A percentile compares a stretch with the other conserved stretches of the same genome.
Evolutionary conservation across 2,329 filamentous ascomycete species (phyloP).

Genomic region (Hyphodiscus sp.): DNA sequence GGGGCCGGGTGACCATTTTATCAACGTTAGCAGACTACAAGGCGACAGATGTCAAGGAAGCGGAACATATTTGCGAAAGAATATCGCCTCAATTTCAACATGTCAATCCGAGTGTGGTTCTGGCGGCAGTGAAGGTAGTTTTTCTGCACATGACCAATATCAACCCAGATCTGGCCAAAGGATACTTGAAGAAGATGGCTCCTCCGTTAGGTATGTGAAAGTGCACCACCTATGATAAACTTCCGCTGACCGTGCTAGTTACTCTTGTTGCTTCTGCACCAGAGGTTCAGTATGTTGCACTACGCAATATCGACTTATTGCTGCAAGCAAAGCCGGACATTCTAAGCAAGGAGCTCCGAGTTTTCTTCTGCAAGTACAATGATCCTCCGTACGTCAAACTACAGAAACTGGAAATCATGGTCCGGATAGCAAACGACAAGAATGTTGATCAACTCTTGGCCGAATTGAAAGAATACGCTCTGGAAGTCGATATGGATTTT

Average conservation of each 20-base stretch:
- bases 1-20: conserved; percentile 91
- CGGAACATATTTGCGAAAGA: conserved; percentile 95
- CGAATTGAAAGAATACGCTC: conserved; percentile 92
- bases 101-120: conserved; percentile 91
- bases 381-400: conserved; percentile 97
- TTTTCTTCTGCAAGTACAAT: conserved; percentile 99
- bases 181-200: conserved; percentile 97
- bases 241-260: conserved; percentile 45
- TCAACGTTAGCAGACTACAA: conserved; percentile 85
- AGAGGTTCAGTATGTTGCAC: conserved; percentile 95
- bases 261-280: conserved; percentile 92
- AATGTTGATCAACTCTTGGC: conserved; percentile 93
- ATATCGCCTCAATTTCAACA: conserved; percentile 97
- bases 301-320: conserved; percentile 92
- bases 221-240: neutral
- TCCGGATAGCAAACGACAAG: conserved; percentile 93
- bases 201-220: conserved; percentile 71
- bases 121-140: conserved; percentile 96
- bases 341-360: conserved; percentile 90
- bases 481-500: conserved; percentile 99
- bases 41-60: conserved; percentile 83
- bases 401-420: conserved; percentile 98
- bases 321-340: conserved; percentile 96
- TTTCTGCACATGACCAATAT: conserved; percentile 92
- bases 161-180: conserved; percentile 68